Conservation (phyloP, 1,139 yeast species). For the Suhomyces ambrosiae region DNA sequence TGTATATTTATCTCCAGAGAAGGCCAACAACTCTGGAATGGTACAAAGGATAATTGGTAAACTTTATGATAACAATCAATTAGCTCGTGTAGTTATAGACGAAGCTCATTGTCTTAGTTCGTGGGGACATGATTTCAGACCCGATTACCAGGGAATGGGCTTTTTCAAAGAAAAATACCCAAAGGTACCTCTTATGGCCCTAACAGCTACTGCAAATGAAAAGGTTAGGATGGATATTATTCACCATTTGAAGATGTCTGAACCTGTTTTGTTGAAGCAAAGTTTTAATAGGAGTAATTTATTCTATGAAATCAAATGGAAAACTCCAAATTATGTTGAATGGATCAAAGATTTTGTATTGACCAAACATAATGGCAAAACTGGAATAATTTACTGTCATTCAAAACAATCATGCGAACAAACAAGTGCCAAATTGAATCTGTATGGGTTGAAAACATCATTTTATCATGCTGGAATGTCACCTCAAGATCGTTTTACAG, state of each 20-base stretch:
- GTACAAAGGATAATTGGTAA: constrained; percentile 65
- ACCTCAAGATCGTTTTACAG: constrained; percentile 66
- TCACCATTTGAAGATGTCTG: constrained; percentile 62
- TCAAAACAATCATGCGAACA: constrained; percentile 88
- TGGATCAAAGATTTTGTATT: constrained; percentile 62
- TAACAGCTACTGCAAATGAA: constrained; percentile 97
- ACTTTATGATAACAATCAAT: constrained; percentile 53
- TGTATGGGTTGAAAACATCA: constrained; percentile 65
- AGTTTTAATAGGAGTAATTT: constrained; percentile 91
- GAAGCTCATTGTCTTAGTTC: constrained; percentile 99
- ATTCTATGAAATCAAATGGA: constrained; percentile 73
- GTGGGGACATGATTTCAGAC: constrained; percentile 99
- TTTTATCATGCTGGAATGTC: constrained; percentile 95
- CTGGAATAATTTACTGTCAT: constrained; percentile 94
- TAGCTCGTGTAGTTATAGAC: constrained; percentile 91
- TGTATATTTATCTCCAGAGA: constrained; percentile 92
- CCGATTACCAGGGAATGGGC: constrained; percentile 85
- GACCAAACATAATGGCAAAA: constrained; percentile 53
- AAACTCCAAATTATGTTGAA: constrained; percentile 57
- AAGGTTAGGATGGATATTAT: constrained; percentile 86
- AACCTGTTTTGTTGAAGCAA: constrained; percentile 62
- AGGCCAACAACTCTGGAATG: constrained; percentile 77
- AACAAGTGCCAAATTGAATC: constrained; percentile 62
- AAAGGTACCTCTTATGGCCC: constrained; percentile 86
- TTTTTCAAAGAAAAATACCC: constrained; percentile 75